phyloP scores from a whole-genome alignment of 305 asterid species.

The Ajuga reptans region DNA sequence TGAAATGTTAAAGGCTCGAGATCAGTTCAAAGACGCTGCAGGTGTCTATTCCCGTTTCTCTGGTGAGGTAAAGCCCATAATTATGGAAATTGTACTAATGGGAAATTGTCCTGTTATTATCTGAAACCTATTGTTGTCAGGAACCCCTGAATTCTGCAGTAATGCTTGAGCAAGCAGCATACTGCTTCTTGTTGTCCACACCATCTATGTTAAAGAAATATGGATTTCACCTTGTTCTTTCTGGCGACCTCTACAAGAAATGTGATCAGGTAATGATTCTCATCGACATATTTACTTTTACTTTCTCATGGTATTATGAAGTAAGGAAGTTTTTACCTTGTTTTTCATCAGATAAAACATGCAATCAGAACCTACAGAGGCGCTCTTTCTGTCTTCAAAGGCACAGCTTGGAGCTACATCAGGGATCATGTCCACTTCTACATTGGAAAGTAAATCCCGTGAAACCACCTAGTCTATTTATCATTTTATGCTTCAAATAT shows the following conservation, averaged over 20 bases:
- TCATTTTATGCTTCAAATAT: not conserved
- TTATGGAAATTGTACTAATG: constrained; percentile 23
- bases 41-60: constrained; percentile 86
- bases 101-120: constrained; percentile 19
- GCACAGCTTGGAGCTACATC: constrained; percentile 82
- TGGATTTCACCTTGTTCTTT: constrained; percentile 97
- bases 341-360: constrained; percentile 65
- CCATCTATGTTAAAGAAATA: constrained; percentile 82
- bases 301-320: constrained; percentile 22
- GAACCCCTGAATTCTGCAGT: constrained; percentile 90
- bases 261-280: constrained; percentile 75
- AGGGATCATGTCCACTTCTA: constrained; percentile 95
- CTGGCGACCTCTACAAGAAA: constrained; percentile 93
- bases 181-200: constrained; percentile 76
- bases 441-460: constrained; percentile 75
- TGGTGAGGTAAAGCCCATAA: constrained; percentile 89
- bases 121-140: constrained; percentile 49
- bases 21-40: constrained; percentile 91
- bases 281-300: constrained; percentile 1
- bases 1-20: constrained; percentile 86
- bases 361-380: constrained; percentile 89
- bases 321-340: constrained; percentile 23
- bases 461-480: constrained; percentile 10
- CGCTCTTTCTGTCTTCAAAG: constrained; percentile 86
- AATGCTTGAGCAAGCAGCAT: constrained; percentile 99